Percentiles rank a stretch among this genome's conserved stretches.
Evolutionary conservation across 2,329 filamentous ascomycete species (phyloP).

Genomic region (Pyricularia sp.): DNA sequence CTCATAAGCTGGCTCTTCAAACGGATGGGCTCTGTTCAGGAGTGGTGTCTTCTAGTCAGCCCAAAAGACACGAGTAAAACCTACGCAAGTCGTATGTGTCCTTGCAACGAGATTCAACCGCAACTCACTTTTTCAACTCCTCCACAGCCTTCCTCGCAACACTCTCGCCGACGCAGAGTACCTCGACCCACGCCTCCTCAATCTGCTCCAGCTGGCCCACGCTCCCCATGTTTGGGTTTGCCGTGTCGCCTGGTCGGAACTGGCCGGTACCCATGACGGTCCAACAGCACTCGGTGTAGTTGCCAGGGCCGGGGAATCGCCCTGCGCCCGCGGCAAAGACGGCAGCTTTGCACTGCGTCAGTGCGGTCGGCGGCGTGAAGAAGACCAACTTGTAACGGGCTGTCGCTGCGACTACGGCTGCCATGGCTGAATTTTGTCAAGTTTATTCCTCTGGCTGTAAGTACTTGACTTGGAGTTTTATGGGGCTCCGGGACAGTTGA

Average conservation of each 20-base stretch:
- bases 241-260: constrained; percentile 47
- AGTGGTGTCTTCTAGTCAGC: background rate
- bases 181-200: constrained; percentile 50
- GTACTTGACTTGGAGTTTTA: background rate
- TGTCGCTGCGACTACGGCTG: background rate
- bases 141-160: constrained; percentile 42
- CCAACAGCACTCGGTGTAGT: constrained; percentile 44
- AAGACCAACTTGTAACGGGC: constrained; percentile 29
- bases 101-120: background rate
- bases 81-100: background rate
- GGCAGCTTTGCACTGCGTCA: constrained; percentile 39
- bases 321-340: constrained; percentile 47
- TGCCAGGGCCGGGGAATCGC: constrained; percentile 32
- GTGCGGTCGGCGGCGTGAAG: constrained; percentile 29
- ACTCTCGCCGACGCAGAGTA: constrained; percentile 46
- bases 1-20: constrained; percentile 36
- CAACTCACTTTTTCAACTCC: constrained; percentile 49
- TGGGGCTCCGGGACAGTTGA: background rate
- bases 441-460: background rate
- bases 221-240: constrained; percentile 49
- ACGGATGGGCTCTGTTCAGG: constrained; percentile 31
- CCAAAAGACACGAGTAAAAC: background rate
- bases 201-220: constrained; percentile 35
- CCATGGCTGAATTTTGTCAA: background rate
- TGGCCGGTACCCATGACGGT: constrained; percentile 43